Base-by-base conservation (phyloP, 225 moss, liverwort and hornwort genomes). In the Asterella californica region DNA sequence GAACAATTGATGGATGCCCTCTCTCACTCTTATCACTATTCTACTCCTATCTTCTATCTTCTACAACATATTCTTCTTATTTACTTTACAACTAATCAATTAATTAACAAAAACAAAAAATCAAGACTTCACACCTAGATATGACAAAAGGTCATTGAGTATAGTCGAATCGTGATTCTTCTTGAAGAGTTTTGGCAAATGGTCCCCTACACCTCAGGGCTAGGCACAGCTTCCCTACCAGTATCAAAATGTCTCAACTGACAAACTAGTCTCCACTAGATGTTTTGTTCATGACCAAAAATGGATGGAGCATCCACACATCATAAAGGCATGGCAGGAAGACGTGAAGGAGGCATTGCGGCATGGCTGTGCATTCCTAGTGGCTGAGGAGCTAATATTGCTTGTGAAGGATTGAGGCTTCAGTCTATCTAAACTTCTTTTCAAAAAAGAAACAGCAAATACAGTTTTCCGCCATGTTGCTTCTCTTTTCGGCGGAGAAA, bases 371-470 rank as follows among this genome's bases (percentile, higher is more conserved):
- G 89, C 88, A 46, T 88, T 88, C 80, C 88, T 93, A 65, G 85
- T 91, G 77, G 91, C 94, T 9, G 91, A 96, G 75, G 96, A 96
- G 74, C 54, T 94, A 1, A 74, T 90, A 30, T 77, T 96, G 70
- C 89, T 82, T 46, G 87, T 82, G 29, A 76, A 82, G 10, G 83
- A 94, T 36, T 96, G 94, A 94, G 96, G 94, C 46, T 96, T 96
- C 78, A 76, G 83, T 76, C 81, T 96, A 65, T 80, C 90, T 14
- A 87, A 90, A 53, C 82, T 96, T 15, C 88, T 88, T 34, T 84
- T 90, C 54, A 76, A 69, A 68, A 72, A 64, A 33, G 84, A 81
- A 78, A 4, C 49, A 30, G 79, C 69, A n/a, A 86, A 42, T 79
- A 88, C 83, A 37, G 0, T 96, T 42, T 83, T 89, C 70, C 89